phyloP scores from a whole-genome alignment of 805 yeast species.

The Kregervanrija delftensis region DNA sequence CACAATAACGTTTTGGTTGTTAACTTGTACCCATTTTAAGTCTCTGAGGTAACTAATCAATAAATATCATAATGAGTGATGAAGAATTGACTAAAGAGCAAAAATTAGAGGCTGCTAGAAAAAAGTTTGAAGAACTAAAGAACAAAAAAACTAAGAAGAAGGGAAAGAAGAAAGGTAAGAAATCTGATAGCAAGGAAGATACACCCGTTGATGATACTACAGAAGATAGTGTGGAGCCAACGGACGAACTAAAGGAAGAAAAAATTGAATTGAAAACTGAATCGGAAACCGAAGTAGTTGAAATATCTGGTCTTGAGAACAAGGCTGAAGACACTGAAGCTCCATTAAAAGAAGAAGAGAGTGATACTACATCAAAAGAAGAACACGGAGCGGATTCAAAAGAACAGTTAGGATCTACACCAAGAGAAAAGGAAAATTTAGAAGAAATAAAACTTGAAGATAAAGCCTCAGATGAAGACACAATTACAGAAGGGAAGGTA shows the following conservation, averaged over 20 bases:
- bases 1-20: too few species aligned
- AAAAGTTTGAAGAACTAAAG: conserved; percentile 28
- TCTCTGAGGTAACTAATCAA: not conserved
- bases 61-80: conserved; percentile 9
- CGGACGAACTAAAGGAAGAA: conserved; percentile 5
- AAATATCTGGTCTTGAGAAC: conserved; percentile 4
- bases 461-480: not conserved
- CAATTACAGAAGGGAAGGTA: not conserved
- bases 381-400: not conserved
- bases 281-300: not conserved
- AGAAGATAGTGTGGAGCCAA: conserved; percentile 3
- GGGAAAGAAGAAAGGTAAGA: conserved; percentile 14
- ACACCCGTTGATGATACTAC: conserved; percentile 3
- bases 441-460: too few species aligned
- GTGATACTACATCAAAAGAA: not conserved
- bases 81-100: conserved; percentile 27
- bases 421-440: not conserved
- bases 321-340: not conserved
- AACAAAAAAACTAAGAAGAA: conserved; percentile 24
- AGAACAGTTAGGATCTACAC: not conserved
- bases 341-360: not conserved
- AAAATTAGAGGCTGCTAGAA: conserved; percentile 29
- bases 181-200: conserved; percentile 6
- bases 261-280: not conserved
- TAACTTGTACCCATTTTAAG: not conserved